Percentiles rank a stretch among this genome's conserved stretches.
Evolutionary conservation across 192 early-diverging fungal species (phyloP).

Genomic region (Coemansia sp.): DNA sequence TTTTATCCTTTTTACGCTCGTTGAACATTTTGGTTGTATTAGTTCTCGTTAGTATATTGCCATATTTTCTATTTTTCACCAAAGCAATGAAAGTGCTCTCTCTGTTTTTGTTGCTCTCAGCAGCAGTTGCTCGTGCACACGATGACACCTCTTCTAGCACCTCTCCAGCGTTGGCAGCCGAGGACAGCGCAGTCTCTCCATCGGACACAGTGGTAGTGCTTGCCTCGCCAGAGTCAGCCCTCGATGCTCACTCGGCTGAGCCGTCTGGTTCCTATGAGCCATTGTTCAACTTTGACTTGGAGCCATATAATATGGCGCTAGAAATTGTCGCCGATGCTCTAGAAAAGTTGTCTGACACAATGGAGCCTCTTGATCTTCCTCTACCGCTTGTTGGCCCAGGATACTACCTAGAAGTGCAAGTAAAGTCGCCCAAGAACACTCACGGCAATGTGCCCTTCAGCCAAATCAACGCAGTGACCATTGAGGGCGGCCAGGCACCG

Average conservation of each 20-base stretch:
- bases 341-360: slow-evolving; percentile 44
- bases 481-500: slow-evolving; percentile 45
- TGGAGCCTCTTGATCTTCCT: slow-evolving; percentile 47
- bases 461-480: slow-evolving; percentile 32
- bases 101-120: slow-evolving; percentile 30
- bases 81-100: slow-evolving; percentile 36
- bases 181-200: neutral
- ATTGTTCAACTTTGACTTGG: slow-evolving; percentile 48
- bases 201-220: neutral
- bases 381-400: slow-evolving; percentile 46
- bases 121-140: slow-evolving; percentile 30
- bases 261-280: slow-evolving; percentile 17
- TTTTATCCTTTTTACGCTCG: neutral
- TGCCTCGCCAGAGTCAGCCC: slow-evolving; percentile 19
- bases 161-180: neutral
- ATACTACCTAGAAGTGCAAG: slow-evolving; percentile 48
- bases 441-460: slow-evolving; percentile 12
- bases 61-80: neutral
- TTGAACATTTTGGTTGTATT: neutral
- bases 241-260: slow-evolving; percentile 5
- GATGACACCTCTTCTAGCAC: neutral
- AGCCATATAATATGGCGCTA: slow-evolving; percentile 47
- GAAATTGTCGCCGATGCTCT: slow-evolving; percentile 49
- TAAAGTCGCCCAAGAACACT: slow-evolving; percentile 42
- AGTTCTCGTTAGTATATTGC: neutral